Evolutionary conservation across 805 yeast genomes (phyloP), one percentile per base, ranked within the genome.

Genomic region (Pichia rugopelliculosa): DNA sequence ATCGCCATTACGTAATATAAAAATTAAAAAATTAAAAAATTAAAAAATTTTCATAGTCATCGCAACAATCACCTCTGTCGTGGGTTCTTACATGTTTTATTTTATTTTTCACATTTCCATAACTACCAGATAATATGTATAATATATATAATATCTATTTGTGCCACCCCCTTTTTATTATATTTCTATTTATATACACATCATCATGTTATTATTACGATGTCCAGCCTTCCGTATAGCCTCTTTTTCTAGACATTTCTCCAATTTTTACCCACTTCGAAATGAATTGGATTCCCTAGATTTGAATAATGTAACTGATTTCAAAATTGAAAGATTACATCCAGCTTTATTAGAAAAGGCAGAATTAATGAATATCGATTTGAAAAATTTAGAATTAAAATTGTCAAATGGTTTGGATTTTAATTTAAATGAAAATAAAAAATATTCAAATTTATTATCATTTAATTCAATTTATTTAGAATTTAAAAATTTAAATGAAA

Each of bases 321-420:
- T 13, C 17, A 20, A 40, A 34, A 30, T 39, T 49, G 49, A 49
- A 42, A 42, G 40, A 37, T 24, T 57, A 7, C 85, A 80, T 49
- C 81, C 84, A 1, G 65, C 76, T 0, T 58, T 82, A 12, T 48
- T 77, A 23, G 58, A 71, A 44, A 71, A 76, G 55, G 82, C 86
- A 0, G 64, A 65, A 15, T 43, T 58, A 7, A 60, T 78, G 47
- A 54, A 59, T 8, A 50, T 57, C 2, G 82, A 81, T 52, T 61
- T 76, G 42, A 46, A 54, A 3, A 54, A 54, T 1, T 59, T 81
- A 2, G 77, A 77, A 34, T 52, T 59, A 1, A 62, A 64, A 42
- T 56, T 82, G 39, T 61, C 79, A 0, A 48, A 64, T 6, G 79
- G 77, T 1, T 58, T 59, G 3, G 62, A 57, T 1, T 77, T 77